Evolutionary conservation across 345 rosid species (phyloP).

Genomic region (Conringia planisiliqua): DNA sequence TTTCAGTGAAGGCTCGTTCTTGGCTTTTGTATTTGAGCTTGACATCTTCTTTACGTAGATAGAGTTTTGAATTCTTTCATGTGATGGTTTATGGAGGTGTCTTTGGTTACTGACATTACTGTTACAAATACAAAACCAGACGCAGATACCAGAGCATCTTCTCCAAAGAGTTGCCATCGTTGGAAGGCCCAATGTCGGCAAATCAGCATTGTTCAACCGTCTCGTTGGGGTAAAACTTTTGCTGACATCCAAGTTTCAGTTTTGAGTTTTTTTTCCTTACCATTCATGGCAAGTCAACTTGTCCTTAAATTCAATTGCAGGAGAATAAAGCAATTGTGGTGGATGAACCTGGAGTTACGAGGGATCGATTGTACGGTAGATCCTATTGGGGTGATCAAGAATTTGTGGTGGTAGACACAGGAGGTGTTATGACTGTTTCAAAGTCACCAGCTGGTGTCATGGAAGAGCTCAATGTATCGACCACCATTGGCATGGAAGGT

Average conservation of each 20-base stretch:
- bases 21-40: neutral
- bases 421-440: slow-evolving; percentile 83
- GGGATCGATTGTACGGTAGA: slow-evolving; percentile 94
- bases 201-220: slow-evolving; percentile 92
- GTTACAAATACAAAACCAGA: slow-evolving; percentile 16
- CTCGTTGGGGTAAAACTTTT: slow-evolving; percentile 71
- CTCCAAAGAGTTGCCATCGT: slow-evolving; percentile 82
- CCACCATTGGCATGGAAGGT: slow-evolving; percentile 94
- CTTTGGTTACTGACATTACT: slow-evolving; percentile 3
- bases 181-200: slow-evolving; percentile 97
- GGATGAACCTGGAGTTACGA: slow-evolving; percentile 96
- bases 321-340: slow-evolving; percentile 90
- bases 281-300: neutral
- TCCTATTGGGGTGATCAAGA: slow-evolving; percentile 83
- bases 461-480: slow-evolving; percentile 76
- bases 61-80: neutral
- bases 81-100: neutral
- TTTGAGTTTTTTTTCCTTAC: neutral
- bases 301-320: slow-evolving; percentile 32
- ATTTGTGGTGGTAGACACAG: slow-evolving; percentile 89
- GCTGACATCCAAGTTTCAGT: neutral
- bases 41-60: neutral
- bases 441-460: slow-evolving; percentile 65
- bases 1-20: neutral
- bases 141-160: slow-evolving; percentile 83